Evolutionary conservation across 768 basidiomycete genomes (phyloP), one percentile per base, ranked within the genome.

Genomic region (Termitomyces sp.): DNA sequence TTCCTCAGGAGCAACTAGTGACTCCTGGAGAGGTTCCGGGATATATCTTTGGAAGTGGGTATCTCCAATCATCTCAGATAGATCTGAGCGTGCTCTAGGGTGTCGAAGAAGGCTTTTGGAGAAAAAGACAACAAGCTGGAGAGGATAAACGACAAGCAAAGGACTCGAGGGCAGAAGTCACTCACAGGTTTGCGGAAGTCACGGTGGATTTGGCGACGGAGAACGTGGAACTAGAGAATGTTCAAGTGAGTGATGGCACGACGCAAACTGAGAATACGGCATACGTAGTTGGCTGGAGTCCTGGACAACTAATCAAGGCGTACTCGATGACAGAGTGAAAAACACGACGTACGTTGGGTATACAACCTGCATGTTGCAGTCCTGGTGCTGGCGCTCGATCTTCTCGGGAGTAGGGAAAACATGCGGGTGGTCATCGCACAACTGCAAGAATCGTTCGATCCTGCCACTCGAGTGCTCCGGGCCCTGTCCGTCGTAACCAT

Each of bases 291-390:
- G 52, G 94, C 90, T 8, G 97, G 95, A 0, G 96, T 96, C 26
- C 90, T 92, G 60, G 5, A 52, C 5, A 28, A 57, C 45, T 4
- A 32, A 44, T 59, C 18, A 14, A 60, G 54, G 63, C 66, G 54
- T 52, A 22, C 46, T 54, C 5, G 8, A n/a, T 46, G 0, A 6
- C 38, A 44, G 26, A 44, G 48, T 40, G 26, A 30, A 14, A n/a
- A 57, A 56, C 30, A 2, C 32, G 38, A 79, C 88, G 72, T 68
- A 91, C 88, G 94, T 94, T 5, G 94, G 92, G 74, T 98, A 98
- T 30, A 96, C 93, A 63, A 99, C 89, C 75, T 98, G 97, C 92
- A 98, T 93, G 70, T 98, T 99, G 74, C 95, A 97, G 71, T 99
- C 97, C 76, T 99, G 97, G 68, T 98, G 94, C 66, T 97, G 94